Evolutionary conservation across 495 filamentous ascomycete species (phyloP), one percentile per base, ranked within the genome.

Genomic region (Daldinia childiae): DNA sequence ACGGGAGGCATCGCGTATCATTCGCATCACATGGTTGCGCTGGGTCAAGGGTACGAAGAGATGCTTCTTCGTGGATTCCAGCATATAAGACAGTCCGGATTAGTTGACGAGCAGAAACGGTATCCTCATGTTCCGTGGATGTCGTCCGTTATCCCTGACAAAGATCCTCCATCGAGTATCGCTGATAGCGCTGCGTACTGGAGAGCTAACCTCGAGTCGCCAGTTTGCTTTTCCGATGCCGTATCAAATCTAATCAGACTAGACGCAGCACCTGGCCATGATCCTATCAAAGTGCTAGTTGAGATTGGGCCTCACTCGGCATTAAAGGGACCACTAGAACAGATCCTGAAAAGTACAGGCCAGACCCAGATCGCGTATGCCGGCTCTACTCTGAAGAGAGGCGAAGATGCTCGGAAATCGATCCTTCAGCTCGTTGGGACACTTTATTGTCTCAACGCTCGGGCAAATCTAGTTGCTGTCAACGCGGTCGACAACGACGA

Each of bases 301-400:
- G 88, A 90, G 55, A 76, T 89, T 38, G 89, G 89, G 0, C 87
- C 89, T 21, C 89, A 90, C 64, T 72, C 79, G 2, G 84, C 88
- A 1, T 69, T 91, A 0, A 78, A 82, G 30, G 19, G 54, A 6
- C 54, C 30, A 8, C 17, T 36, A 3, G 30, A 57, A 15, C 81
- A 88, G 64, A 84, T 85, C 6, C 55, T 87, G 11, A 75, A 82
- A 29, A 75, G 72, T 9, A 57, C 74, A 6, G 76, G 75, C 12
- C 69, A 69, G 27, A 63, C 77, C 57, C 39, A 71, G 79, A 9
- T 70, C 72, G 3, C 79, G 81, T 57, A 76, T 64, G 6, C 69
- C 74, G 39, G 39, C n/a, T 41, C 39, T 0, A 71, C 76, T 6
- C 68, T 81, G 19, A 68, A 55, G 21, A 27, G 70, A 27, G 21